A percentile compares a stretch with the other conserved stretches of the same genome.
Evolutionary conservation across 2,329 filamentous ascomycete species (phyloP).

Genomic region (Nemania abortiva): DNA sequence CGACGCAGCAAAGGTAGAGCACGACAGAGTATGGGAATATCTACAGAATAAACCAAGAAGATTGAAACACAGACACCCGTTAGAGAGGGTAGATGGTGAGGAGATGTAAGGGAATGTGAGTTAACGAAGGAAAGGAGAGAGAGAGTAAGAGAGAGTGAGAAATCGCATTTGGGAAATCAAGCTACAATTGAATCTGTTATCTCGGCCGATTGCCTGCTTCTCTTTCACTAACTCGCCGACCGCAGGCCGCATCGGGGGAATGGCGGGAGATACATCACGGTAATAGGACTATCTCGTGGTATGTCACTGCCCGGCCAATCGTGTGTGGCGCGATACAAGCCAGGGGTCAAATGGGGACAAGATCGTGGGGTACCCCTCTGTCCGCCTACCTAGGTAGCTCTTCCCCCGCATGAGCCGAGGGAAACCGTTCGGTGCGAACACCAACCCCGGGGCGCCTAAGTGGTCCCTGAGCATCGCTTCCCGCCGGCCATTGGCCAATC

Average conservation of each 20-base stretch:
- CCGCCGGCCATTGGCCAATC: conserved; percentile 40
- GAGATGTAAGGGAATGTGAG: background rate
- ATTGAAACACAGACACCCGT: background rate
- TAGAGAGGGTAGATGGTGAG: background rate
- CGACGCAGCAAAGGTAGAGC: conserved; percentile 2
- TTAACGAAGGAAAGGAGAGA: background rate
- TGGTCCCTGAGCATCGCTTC: conserved; percentile 4
- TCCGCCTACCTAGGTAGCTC: conserved; percentile 15
- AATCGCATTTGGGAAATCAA: background rate
- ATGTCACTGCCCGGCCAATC: conserved; percentile 30
- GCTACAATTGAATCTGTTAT: conserved; percentile 14
- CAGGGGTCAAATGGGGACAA: conserved; percentile 3
- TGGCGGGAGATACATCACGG: background rate
- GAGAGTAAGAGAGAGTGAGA: background rate
- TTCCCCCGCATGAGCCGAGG: conserved; percentile 52
- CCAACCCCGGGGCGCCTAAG: background rate
- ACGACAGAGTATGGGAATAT: background rate
- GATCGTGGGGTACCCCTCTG: conserved; percentile 33
- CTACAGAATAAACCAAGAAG: background rate
- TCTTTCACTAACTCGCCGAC: conserved; percentile 17
- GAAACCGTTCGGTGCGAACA: conserved; percentile 41
- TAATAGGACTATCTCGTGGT: background rate
- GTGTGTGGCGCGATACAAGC: conserved; percentile 24
- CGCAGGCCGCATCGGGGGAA: conserved; percentile 9
- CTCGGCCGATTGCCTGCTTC: conserved; percentile 21